Base-by-base conservation (phyloP, 2,329 filamentous ascomycete genomes). In the Diaporthe amygdali region DNA sequence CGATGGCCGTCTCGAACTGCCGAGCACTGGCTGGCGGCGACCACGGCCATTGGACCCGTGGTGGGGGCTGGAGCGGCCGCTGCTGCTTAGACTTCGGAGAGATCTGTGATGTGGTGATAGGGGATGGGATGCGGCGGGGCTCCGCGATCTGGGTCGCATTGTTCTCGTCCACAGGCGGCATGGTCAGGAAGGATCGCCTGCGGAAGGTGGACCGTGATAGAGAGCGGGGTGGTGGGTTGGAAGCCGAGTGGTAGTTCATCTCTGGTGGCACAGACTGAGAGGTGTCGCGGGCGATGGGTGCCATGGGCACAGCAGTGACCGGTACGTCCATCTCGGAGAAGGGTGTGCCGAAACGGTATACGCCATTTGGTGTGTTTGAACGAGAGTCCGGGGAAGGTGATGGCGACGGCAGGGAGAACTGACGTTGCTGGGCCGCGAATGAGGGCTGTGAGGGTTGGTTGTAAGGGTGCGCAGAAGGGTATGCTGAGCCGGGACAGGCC, bases 211-310 rank as follows among this genome's bases (percentile, higher is more conserved):
- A 82, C 66, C 88, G 87, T 56, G 88, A 90, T 74, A 87, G 83
- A 51, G 85, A 86, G 32, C 87, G 85, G 41, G 80, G 59, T 47
- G 78, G 79, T 32, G 81, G 78, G 70, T 73, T 80, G 77, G 71
- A 78, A 71, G 79, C 79, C 51, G 84, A 80, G 39, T 91, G 89
- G 84, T 93, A 97, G 79, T 90, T 92, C 95, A 98, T 97, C 82
- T 97, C 92, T 8, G 96, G 96, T 52, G 96, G 96, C 0, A 98
- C 96, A 6, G 95, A 98, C 81, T 97, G 94, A 32, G 94, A 97
- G 56, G 87, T 85, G 77, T 96, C 92, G 64, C 96, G 92, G 54
- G 92, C 87, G 39, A 97, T 86, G 8, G 93, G 93, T 0, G 92
- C 93, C 20, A 90, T 77, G 1, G 90, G 89, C 52, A 95, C 85